A percentile compares a stretch with the other conserved stretches of the same genome.
These are phyloP conservation scores for Monoraphidium neglectum DNA, from an alignment of 139 green algal species.

Conservation along the genomic window DNA sequence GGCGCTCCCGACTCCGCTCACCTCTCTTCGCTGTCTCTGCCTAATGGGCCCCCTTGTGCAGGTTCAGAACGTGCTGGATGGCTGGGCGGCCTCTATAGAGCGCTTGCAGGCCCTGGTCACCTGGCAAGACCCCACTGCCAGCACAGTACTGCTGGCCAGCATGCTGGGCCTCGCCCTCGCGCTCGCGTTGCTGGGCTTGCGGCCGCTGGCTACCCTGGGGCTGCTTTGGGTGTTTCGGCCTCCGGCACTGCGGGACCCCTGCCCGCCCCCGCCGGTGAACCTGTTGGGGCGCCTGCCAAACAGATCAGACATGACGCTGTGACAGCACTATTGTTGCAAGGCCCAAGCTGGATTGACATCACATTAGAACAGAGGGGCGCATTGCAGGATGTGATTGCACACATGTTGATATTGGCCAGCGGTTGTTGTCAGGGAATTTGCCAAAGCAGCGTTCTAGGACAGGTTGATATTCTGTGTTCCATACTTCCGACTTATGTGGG, in stretches of 20 bases:
- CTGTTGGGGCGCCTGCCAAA: slow-evolving; percentile 23
- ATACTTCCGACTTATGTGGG: too few species aligned
- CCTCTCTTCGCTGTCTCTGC: too few species aligned
- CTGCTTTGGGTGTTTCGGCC: slow-evolving; percentile 37
- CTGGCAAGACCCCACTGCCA: slow-evolving; percentile 26
- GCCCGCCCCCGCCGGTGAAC: slow-evolving; percentile 24
- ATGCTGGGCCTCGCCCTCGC: slow-evolving; percentile 11
- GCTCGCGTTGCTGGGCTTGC: slow-evolving; percentile 23
- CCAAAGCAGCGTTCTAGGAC: too few species aligned
- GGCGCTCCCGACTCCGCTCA: too few species aligned
- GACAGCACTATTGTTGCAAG: background rate
- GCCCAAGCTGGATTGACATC: too few species aligned
- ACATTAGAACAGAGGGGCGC: too few species aligned
- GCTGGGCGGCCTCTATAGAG: slow-evolving; percentile 17
- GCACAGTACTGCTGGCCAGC: slow-evolving; percentile 4
- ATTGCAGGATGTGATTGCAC: too few species aligned
- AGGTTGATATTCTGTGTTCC: too few species aligned
- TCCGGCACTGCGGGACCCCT: slow-evolving; percentile 17
- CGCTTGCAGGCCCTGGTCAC: slow-evolving; percentile 17
- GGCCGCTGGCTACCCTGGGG: slow-evolving; percentile 15
- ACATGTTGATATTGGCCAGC: too few species aligned
- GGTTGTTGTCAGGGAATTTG: too few species aligned
- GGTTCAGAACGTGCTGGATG: slow-evolving; percentile 35
- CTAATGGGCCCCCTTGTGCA: background rate
- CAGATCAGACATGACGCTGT: slow-evolving; percentile 10